Base-by-base conservation (phyloP, 176 grass and related monocot genomes). In the Avena insularis region DNA sequence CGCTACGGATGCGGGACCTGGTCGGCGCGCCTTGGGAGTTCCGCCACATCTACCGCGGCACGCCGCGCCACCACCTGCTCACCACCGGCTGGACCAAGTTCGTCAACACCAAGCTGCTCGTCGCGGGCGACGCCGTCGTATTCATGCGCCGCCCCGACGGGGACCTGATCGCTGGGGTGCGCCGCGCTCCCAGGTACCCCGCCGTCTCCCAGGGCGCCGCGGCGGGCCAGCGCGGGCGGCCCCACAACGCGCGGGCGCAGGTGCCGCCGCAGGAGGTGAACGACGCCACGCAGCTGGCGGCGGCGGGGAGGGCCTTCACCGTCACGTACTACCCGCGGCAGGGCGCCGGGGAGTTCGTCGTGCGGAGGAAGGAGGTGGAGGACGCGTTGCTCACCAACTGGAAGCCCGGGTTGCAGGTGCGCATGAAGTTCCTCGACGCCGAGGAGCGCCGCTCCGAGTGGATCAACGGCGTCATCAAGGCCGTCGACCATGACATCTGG, bases 31-130 rank as follows among this genome's bases (percentile, higher is more conserved):
- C 0, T 1, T 97, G 87, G 84, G 54, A 77, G 2, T 95, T 97
- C 85, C 84, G 91, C 33, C 95, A 97, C 89, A 93, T 97, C 87
- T 97, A 94, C 82, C 89, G 91, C 16, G 92, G 95, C 75, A 97
- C 91, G 27, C 95, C 95, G 53, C 87, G 89, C 20, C 87, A 92
- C 14, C 95, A 97, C 85, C 92, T 97, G 10, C 90, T 97, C 48
- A 97, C 95, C 87, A 97, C 95, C 7, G 95, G 95, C 0, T 97
- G 95, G 95, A 91, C 70, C 82, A 85, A 78, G 54, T 97, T 95
- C 88, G 95, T 97, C 79, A 97, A 95, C 78, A 77, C 75, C 36
- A 97, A 97, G 87, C 88, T 88, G 84, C 92, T 97, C 38, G 85
- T 97, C 54, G 85, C 87, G 0, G 85, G 91, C 3, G 95, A 97